These are phyloP conservation scores for Aureobasidium sp. DNA, from an alignment of 2,329 filamentous ascomycete genomes.

Conservation along the genomic window DNA sequence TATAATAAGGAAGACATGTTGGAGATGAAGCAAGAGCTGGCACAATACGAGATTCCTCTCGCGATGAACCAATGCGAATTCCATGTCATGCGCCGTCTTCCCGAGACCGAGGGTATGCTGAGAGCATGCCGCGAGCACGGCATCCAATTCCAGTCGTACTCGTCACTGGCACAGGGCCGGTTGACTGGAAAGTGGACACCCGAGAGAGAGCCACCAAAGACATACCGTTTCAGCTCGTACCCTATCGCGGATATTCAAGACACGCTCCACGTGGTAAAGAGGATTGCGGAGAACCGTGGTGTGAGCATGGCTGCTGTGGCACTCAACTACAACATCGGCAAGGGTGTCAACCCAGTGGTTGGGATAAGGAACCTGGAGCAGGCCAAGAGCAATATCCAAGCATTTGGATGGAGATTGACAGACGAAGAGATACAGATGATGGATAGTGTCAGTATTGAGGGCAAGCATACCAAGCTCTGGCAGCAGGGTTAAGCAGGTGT, in stretches of 20 bases:
- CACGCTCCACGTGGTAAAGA: slow-evolving; percentile 38
- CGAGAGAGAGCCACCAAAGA: slow-evolving; percentile 41
- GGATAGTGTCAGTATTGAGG: slow-evolving; percentile 46
- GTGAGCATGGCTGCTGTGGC: slow-evolving; percentile 44
- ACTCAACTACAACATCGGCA: slow-evolving; percentile 51
- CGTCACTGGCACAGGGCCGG: slow-evolving; percentile 44
- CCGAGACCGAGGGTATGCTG: slow-evolving; percentile 45
- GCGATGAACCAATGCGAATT: slow-evolving; percentile 53
- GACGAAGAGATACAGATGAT: slow-evolving; percentile 47
- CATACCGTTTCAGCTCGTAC: slow-evolving; percentile 46
- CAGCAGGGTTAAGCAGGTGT: slow-evolving; percentile 42
- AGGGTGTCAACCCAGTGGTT: slow-evolving; percentile 48
- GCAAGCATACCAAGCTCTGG: slow-evolving; percentile 43
- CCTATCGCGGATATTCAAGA: slow-evolving; percentile 49
- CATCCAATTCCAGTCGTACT: slow-evolving; percentile 50
- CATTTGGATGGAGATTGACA: slow-evolving; percentile 47
- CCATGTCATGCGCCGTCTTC: slow-evolving; percentile 45
- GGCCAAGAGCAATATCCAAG: slow-evolving; percentile 43
- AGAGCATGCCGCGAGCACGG: slow-evolving; percentile 44
- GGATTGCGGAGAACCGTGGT: slow-evolving; percentile 39
- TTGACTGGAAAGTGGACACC: slow-evolving; percentile 46
- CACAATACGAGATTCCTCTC: slow-evolving; percentile 42
- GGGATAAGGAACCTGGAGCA: slow-evolving; percentile 48
- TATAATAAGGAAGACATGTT: slow-evolving; percentile 48
- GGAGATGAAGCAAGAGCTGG: slow-evolving; percentile 46